Conservation (phyloP, 1,284 basidiomycete species). For the Ceratobasidium sp. region DNA sequence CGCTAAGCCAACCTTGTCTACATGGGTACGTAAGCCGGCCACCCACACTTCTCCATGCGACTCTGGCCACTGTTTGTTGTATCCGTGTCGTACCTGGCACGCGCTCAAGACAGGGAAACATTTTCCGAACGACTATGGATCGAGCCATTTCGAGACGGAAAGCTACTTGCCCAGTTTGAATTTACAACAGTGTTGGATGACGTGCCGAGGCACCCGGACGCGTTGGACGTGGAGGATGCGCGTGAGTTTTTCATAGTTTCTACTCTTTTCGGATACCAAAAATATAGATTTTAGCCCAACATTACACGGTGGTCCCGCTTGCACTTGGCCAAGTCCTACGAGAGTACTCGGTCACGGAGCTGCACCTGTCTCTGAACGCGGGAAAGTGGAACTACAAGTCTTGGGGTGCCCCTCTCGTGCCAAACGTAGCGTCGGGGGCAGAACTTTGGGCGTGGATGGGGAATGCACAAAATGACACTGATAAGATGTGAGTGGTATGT, state of each 20-base stretch:
- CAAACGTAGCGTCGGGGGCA: slow-evolving; percentile 81
- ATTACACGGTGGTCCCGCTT: slow-evolving; percentile 85
- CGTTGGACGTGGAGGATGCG: slow-evolving; percentile 59
- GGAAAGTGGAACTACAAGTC: slow-evolving; percentile 88
- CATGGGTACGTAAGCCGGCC: slow-evolving; percentile 16
- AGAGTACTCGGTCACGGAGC: slow-evolving; percentile 81
- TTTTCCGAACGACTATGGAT: slow-evolving; percentile 70
- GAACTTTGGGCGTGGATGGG: slow-evolving; percentile 87
- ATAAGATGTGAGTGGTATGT: slow-evolving; percentile 59
- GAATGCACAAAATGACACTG: slow-evolving; percentile 20
- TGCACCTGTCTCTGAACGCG: slow-evolving; percentile 86
- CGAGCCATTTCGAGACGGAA: slow-evolving; percentile 81
- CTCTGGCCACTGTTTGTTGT: slow-evolving; percentile 29
- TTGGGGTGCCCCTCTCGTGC: slow-evolving; percentile 83
- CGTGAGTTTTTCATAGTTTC: slow-evolving; percentile 53
- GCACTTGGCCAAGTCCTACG: slow-evolving; percentile 84
- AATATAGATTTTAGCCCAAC: slow-evolving; percentile 61
- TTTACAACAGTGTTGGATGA: slow-evolving; percentile 73
- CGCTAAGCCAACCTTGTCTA: slow-evolving; percentile 8
- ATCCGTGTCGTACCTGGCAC: slow-evolving; percentile 5
- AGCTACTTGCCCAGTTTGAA: slow-evolving; percentile 81
- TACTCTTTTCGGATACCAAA: neutral
- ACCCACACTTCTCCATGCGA: slow-evolving; percentile 10
- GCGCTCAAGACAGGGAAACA: slow-evolving; percentile 32
- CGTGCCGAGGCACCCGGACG: slow-evolving; percentile 62